Base-by-base conservation (phyloP, 78 protist species). In the Monosiga brevicollis region DNA sequence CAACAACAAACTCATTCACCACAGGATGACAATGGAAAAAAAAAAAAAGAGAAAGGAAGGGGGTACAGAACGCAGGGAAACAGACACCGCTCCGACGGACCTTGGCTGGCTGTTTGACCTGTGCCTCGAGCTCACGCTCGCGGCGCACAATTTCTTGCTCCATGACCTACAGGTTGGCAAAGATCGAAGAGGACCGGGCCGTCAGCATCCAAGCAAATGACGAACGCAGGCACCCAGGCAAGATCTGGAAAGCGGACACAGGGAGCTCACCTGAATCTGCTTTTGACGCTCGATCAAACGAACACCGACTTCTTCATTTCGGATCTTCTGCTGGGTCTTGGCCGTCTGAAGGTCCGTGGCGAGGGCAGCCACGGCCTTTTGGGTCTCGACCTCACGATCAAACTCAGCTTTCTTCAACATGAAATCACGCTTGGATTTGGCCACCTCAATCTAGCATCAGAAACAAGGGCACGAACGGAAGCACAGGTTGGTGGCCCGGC, bases 301-400 rank as follows among this genome's bases (percentile, higher is more conserved):
- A 36, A 80, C 29, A n/a, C 43, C 36, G 25, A 80, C n/a, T 3
- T 2, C 2, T 36, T 54, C 76, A 24, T 35, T 10, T 1, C 73
- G 49, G 2, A 80, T 62, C 76, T 15, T 26, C 49, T 80, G 83
- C 40, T 2, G 3, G 26, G 34, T 0, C 39, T 54, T 42, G 1
- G 78, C 78, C 2, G 11, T 15, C 41, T 75, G 73, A n/a, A 83
- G 86, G 26, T 74, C 42, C 54, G 35, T 6, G 40, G 86, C 86
- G 25, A 83, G 86, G 32, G 35, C 42, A 24, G 79, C 86, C 26
- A 41, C 29, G 38, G 86, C 86, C 34, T 22, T n/a, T 43, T 39
- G 11, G 1, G 85, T 43, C 6, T 72, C 1, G 39, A 73, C 78
- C 70, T 73, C 42, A 38, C 23, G 23, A 39, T 81, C 84, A 11